Conservation (phyloP, 1,284 basidiomycete species). For the Clitocybe nebularis region DNA sequence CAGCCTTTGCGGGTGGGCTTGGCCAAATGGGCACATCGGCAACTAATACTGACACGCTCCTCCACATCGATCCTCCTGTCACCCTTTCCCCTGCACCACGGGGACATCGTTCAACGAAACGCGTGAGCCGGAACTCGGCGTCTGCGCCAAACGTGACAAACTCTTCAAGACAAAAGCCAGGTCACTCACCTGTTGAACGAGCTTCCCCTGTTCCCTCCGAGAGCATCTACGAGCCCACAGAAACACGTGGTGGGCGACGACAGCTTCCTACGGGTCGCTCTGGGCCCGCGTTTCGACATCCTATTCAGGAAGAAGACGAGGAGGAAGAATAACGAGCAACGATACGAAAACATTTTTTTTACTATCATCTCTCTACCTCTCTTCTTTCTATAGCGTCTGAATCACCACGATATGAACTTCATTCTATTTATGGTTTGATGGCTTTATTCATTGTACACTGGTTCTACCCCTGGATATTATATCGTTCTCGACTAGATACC, state of each 20-base stretch:
- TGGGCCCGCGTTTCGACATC: conserved; percentile 58
- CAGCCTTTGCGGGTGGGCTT: conserved; percentile 72
- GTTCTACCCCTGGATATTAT: conserved; percentile 1
- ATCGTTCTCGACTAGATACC: conserved; percentile 4
- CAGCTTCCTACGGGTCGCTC: conserved; percentile 60
- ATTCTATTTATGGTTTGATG: conserved; percentile 3
- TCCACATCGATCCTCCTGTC: conserved; percentile 26
- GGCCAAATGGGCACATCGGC: conserved; percentile 59
- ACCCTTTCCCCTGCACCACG: conserved; percentile 42
- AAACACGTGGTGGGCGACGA: conserved; percentile 52
- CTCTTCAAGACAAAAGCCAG: conserved; percentile 21
- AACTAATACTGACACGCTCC: conserved; percentile 18
- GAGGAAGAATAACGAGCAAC: conserved; percentile 55
- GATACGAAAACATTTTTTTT: conserved; percentile 9
- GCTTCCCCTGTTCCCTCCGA: conserved; percentile 55
- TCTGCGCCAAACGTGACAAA: conserved; percentile 18
- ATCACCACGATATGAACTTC: not conserved
- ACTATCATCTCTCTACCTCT: conserved; percentile 9
- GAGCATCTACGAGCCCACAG: conserved; percentile 41
- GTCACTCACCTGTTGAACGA: conserved; percentile 55
- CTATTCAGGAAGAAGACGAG: conserved; percentile 76
- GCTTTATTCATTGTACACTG: conserved; percentile 1
- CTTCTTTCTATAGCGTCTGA: not conserved
- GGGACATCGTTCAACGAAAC: conserved; percentile 21
- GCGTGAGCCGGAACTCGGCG: conserved; percentile 10